These are phyloP conservation scores for Termitomyces sp. DNA, from an alignment of 768 basidiomycete species.

Conservation along the genomic window DNA sequence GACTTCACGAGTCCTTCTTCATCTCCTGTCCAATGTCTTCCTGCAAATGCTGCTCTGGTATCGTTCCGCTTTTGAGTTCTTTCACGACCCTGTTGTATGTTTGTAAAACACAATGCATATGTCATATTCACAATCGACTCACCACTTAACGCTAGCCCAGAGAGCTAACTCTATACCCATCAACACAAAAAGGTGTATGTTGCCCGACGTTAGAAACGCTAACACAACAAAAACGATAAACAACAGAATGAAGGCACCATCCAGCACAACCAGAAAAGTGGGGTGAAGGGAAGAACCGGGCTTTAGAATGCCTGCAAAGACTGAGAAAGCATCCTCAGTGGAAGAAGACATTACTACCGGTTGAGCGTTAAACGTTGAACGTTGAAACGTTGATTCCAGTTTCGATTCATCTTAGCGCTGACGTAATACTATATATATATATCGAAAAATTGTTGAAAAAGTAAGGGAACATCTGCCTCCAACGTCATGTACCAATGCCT, in stretches of 20 bases:
- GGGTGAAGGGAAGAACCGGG: conserved; percentile 80
- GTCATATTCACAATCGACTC: conserved; percentile 17
- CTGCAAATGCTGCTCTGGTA: conserved; percentile 8
- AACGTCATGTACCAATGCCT: too few relatives aligned
- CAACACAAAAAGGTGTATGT: conserved; percentile 62
- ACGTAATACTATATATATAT: conserved; percentile 3
- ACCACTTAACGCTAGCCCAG: conserved; percentile 86
- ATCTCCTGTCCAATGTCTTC: conserved; percentile 18
- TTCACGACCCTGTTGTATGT: conserved; percentile 54
- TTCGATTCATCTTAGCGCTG: conserved; percentile 3
- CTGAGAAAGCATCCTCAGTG: conserved; percentile 18
- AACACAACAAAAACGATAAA: conserved; percentile 56
- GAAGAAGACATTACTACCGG: background rate
- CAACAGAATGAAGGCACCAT: conserved; percentile 56
- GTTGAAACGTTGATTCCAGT: too few relatives aligned
- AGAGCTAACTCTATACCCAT: conserved; percentile 63
- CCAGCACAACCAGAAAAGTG: conserved; percentile 59
- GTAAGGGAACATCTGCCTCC: too few relatives aligned
- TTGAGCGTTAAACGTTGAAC: too few relatives aligned
- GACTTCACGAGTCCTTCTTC: conserved; percentile 26
- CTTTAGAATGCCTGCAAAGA: conserved; percentile 57
- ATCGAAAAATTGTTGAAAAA: too few relatives aligned
- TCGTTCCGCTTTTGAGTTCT: conserved; percentile 46
- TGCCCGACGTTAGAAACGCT: conserved; percentile 61
- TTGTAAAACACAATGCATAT: conserved; percentile 6